Evolutionary conservation across 495 filamentous ascomycete genomes (phyloP), one percentile per base, ranked within the genome.

Genomic region (Cercophora newfieldiana): DNA sequence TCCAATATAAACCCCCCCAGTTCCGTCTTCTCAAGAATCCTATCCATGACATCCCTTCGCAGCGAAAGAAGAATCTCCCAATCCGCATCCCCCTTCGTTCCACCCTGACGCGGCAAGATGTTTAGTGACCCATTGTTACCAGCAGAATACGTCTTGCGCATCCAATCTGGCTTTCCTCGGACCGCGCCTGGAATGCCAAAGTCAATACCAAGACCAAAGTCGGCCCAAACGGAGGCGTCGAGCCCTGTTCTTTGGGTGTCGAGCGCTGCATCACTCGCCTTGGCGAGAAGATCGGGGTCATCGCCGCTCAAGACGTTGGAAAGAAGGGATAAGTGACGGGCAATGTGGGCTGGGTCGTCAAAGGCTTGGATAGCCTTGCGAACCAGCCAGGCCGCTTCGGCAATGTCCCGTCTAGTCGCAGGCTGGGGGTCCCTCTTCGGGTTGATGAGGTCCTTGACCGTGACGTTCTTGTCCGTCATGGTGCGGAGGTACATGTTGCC

Each of bases 401-500:
- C 57, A 24, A 61, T 16, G 10, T 53, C 21, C 14, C 24, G 37
- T 18, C 21, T 1, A 1, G 21, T 59, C 0, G 21, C 37, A 24
- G 30, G 30, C 58, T 16, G 7, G 10, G 19, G 28, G 6, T 8
- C 25, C 2, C 24, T n/a, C 12, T 1, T 22, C 54, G 1, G 2
- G 37, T 44, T 44, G 37, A 66, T 6, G 19, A 59, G 55, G 12
- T 51, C 53, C 24, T 29, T 33, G 18, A 65, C 48, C 6, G 50
- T 26, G 19, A 19, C 16, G 6, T 22, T 1, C 50, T 22, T 26
- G 24, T 22, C 21, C n/a, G 57, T 24, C 19, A 60, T 29, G 19
- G 47, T 25, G 16, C 31, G 30, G 18, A 48, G 10, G 8, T 53
- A 61, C 64, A 66, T 66, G 64, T 66, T 66, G 47, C 64, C 64